phyloP scores from a whole-genome alignment of 2,329 filamentous ascomycete genomes.

The Trichoderma brevicompactum region DNA sequence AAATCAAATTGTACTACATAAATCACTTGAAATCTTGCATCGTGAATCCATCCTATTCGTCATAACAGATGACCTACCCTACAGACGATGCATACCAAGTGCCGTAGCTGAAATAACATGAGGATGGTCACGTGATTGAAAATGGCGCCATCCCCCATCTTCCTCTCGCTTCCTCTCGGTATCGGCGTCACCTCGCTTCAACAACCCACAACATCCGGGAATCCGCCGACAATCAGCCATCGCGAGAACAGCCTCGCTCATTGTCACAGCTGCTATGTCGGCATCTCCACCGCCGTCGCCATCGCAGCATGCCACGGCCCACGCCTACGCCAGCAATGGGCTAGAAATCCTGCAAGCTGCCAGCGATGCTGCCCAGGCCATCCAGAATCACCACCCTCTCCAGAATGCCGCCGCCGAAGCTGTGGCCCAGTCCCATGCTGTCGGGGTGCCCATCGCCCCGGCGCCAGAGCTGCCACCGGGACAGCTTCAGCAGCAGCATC shows the following conservation, averaged over 20 bases:
- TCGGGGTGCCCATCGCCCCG: constrained; percentile 22
- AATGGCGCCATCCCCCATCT: not conserved
- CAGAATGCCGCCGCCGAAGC: constrained; percentile 47
- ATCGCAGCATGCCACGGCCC: constrained; percentile 40
- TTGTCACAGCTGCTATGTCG: constrained; percentile 33
- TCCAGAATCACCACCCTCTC: constrained; percentile 45
- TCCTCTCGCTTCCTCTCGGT: constrained; percentile 26
- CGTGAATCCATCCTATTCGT: too few species aligned
- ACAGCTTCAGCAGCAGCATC: constrained; percentile 31
- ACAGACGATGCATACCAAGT: too few species aligned
- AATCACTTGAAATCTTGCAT: too few species aligned
- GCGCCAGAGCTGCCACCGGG: constrained; percentile 29
- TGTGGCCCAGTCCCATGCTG: constrained; percentile 35
- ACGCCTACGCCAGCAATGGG: constrained; percentile 52
- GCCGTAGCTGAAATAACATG: not conserved
- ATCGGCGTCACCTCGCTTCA: constrained; percentile 49
- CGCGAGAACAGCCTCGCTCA: constrained; percentile 33
- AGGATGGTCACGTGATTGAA: constrained; percentile 11
- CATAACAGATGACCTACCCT: too few species aligned
- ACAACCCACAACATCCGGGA: constrained; percentile 44
- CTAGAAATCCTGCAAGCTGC: constrained; percentile 53
- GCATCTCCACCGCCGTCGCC: constrained; percentile 36
- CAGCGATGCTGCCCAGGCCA: constrained; percentile 50
- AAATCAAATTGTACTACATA: too few species aligned
- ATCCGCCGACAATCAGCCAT: constrained; percentile 53